Percentiles rank a stretch among this genome's conserved stretches.
Conservation (phyloP, 805 yeast species). For the Wickerhamomyces tratensis region DNA sequence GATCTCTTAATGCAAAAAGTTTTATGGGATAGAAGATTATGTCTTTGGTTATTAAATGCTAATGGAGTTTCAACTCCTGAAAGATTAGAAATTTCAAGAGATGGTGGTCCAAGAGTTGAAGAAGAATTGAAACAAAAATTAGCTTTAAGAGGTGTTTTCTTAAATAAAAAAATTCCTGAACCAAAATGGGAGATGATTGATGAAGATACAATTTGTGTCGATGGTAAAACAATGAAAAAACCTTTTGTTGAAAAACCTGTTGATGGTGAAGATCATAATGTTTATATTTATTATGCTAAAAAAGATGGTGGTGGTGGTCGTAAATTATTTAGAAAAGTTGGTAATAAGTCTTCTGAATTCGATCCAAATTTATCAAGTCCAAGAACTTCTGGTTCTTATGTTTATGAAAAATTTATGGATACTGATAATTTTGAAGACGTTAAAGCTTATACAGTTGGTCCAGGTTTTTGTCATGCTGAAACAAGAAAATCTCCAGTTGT, state of each 20-base stretch:
- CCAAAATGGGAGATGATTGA: conserved; percentile 84
- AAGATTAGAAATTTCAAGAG: conserved; percentile 83
- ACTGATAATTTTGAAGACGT: conserved; percentile 98
- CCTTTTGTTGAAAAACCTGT: conserved; percentile 99
- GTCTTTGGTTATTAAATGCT: conserved; percentile 66
- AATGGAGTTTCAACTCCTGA: conserved; percentile 86
- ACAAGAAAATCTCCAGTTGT: conserved; percentile 98
- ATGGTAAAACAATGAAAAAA: conserved; percentile 63
- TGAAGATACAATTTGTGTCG: conserved; percentile 71
- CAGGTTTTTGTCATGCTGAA: conserved; percentile 89
- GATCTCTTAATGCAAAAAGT: conserved; percentile 88
- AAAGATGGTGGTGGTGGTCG: conserved; percentile 98
- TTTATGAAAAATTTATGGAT: conserved; percentile 93
- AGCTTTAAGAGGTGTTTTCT: conserved; percentile 46
- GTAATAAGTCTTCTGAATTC: conserved; percentile 93
- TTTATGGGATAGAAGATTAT: conserved; percentile 95
- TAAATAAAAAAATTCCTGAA: conserved; percentile 35
- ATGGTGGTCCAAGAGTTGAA: conserved; percentile 90
- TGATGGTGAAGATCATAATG: conserved; percentile 97
- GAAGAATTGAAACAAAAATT: conserved; percentile 54
- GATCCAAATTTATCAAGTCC: conserved; percentile 71
- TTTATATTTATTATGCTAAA: conserved; percentile 80
- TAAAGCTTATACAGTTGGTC: conserved; percentile 95
- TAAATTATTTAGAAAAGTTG: conserved; percentile 86
- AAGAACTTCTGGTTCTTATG: conserved; percentile 82